A percentile compares a stretch with the other conserved stretches of the same genome.
Conservation (phyloP, 2,329 filamentous ascomycete species). For the Orbilia javanica region DNA sequence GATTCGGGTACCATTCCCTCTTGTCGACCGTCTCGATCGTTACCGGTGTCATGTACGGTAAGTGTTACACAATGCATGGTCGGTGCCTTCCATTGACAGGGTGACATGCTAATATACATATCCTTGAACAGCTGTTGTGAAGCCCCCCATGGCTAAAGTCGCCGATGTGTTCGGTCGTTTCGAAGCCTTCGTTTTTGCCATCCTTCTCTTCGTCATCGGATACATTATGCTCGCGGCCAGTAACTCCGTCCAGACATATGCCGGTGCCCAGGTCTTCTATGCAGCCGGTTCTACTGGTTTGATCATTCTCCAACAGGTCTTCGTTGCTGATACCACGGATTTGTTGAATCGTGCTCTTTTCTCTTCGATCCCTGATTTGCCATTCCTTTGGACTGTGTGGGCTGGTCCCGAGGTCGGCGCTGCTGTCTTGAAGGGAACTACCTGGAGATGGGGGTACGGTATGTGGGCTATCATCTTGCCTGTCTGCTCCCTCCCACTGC, state of each 20-base stretch:
- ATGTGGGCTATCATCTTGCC: conserved; percentile 75
- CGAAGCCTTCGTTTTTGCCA: conserved; percentile 71
- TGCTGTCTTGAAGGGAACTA: conserved; percentile 67
- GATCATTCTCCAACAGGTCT: conserved; percentile 74
- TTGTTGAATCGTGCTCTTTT: conserved; percentile 73
- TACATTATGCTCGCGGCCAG: conserved; percentile 73
- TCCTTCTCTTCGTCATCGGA: conserved; percentile 71
- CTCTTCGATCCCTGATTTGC: conserved; percentile 72
- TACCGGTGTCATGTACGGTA: conserved; percentile 74
- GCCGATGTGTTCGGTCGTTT: conserved; percentile 74
- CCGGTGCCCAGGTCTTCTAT: conserved; percentile 73
- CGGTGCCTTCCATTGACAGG: neutral
- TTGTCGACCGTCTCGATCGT: conserved; percentile 75
- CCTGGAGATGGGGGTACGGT: conserved; percentile 75
- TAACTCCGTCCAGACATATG: conserved; percentile 70
- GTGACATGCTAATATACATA: conserved; percentile 1
- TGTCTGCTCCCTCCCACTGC: conserved; percentile 70
- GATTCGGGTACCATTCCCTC: conserved; percentile 75
- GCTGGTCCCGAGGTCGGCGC: conserved; percentile 71
- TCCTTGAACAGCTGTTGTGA: conserved; percentile 69
- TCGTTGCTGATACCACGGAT: conserved; percentile 74
- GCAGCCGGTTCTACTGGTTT: conserved; percentile 73
- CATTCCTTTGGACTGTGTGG: conserved; percentile 74
- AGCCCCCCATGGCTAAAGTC: conserved; percentile 73
- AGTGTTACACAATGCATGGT: conserved; percentile 53